phyloP scores from a whole-genome alignment of 225 moss, liverwort and hornwort genomes.

The Bryoerythrophyllum caledonicum region DNA sequence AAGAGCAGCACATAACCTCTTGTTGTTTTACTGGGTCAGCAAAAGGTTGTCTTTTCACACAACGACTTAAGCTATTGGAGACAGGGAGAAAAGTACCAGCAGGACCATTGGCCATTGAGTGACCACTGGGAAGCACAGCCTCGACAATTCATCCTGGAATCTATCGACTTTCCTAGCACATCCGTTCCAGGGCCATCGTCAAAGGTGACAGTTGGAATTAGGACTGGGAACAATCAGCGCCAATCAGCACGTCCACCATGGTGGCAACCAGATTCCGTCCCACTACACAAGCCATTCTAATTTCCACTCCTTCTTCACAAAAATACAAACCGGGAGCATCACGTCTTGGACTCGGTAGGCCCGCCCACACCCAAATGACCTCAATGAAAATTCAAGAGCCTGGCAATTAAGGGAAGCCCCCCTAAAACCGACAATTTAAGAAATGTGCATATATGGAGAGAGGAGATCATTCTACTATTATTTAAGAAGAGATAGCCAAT shows the following conservation, averaged over 20 bases:
- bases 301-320: background rate
- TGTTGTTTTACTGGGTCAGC: background rate
- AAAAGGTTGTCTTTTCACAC: background rate
- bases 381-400: background rate
- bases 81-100: no score
- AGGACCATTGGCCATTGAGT: no score
- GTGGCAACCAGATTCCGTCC: background rate
- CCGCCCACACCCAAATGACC: background rate
- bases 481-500: no score
- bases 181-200: background rate
- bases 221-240: background rate
- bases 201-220: background rate
- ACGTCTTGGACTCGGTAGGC: background rate
- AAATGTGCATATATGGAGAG: no score
- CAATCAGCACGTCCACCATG: background rate
- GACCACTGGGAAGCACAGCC: no score
- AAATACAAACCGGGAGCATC: background rate
- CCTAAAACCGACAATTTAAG: no score
- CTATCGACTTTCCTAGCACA: background rate
- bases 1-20: background rate
- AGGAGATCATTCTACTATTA: no score
- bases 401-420: no score
- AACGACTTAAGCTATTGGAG: no score
- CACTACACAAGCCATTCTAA: background rate
- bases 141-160: background rate